Evolutionary conservation across 495 filamentous ascomycete genomes (phyloP), one percentile per base, ranked within the genome.

Genomic region (Viridothelium virens): DNA sequence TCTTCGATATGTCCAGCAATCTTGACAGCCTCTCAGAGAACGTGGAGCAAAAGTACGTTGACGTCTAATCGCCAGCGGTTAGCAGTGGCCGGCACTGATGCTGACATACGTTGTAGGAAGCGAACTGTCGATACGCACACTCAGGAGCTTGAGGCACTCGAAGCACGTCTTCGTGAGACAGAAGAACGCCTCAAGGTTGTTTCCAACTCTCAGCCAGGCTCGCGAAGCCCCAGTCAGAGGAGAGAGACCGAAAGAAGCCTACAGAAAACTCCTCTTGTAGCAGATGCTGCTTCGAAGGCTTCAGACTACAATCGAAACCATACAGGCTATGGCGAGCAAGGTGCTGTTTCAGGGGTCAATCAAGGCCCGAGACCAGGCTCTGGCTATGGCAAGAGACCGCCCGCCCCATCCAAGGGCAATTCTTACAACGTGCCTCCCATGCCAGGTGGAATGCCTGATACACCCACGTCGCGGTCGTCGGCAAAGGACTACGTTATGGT

Each of bases 71-170:
- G 25, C 25, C 25, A 25, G n/a, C 9, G 14, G 46, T 67, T 66
- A 41, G 74, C 48, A 18, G 9, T 34, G 12, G 56, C 61, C 18
- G 65, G 62, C 38, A 66, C 37, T 12, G 53, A 61, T 44, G 47
- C 38, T 56, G 36, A 46, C 65, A 59, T 10, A n/a, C 25, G 14
- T 0, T 10, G 53, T 36, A 95, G 83, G 76, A 92, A 86, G 71
- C 82, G 85, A 71, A 78, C 81, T 63, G 86, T 97, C 74, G 84
- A 83, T 63, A 85, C 85, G 46, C 90, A 92, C 71, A 85, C 81
- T 56, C 82, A 84, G 31, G 91, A 97, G 74, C 85, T 97, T 69
- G 87, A 96, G 77, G 85, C 86, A 47, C 86, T 97, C 65, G 91
- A 96, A 77, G 85, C 85, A 16, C 85, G 86, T 63, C 86, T 97